A percentile compares a stretch with the other conserved stretches of the same genome.
Conservation (phyloP, 768 basidiomycete species). For the Leccinellum albellum region DNA sequence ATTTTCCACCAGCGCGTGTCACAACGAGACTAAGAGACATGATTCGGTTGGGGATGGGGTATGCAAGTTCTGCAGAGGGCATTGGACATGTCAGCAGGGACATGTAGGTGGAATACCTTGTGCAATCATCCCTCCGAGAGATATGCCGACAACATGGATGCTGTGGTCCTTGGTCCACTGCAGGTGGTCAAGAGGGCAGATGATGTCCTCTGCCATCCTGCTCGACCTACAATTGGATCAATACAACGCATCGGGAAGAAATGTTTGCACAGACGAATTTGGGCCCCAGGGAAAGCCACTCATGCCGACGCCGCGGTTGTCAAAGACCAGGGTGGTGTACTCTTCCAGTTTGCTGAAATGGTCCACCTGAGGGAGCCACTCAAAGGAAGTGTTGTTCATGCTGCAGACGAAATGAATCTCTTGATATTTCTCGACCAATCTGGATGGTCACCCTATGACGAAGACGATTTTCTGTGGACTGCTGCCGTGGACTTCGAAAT, state of each 20-base stretch:
- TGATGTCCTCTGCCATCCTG: slow-evolving; percentile 73
- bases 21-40: slow-evolving; percentile 62
- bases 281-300: slow-evolving; percentile 69
- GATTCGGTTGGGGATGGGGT: slow-evolving; percentile 62
- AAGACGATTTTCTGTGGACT: slow-evolving; percentile 65
- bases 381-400: slow-evolving; percentile 59
- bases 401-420: slow-evolving; percentile 29
- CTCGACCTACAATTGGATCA: slow-evolving; percentile 46
- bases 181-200: slow-evolving; percentile 64
- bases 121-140: slow-evolving; percentile 82
- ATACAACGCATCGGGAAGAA: neutral
- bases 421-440: neutral
- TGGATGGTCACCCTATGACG: slow-evolving; percentile 60
- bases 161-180: slow-evolving; percentile 63
- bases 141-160: slow-evolving; percentile 70
- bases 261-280: slow-evolving; percentile 54
- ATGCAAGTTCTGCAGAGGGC: slow-evolving; percentile 54
- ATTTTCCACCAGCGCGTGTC: slow-evolving; percentile 61
- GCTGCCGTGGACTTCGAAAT: slow-evolving; percentile 73
- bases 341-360: slow-evolving; percentile 54
- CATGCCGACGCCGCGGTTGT: slow-evolving; percentile 82
- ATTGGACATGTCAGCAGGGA: neutral
- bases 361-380: slow-evolving; percentile 61
- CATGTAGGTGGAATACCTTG: slow-evolving; percentile 46
- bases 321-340: slow-evolving; percentile 70